Conservation (phyloP, 176 grass and related monocot species). For the Pontederia paniculata region DNA sequence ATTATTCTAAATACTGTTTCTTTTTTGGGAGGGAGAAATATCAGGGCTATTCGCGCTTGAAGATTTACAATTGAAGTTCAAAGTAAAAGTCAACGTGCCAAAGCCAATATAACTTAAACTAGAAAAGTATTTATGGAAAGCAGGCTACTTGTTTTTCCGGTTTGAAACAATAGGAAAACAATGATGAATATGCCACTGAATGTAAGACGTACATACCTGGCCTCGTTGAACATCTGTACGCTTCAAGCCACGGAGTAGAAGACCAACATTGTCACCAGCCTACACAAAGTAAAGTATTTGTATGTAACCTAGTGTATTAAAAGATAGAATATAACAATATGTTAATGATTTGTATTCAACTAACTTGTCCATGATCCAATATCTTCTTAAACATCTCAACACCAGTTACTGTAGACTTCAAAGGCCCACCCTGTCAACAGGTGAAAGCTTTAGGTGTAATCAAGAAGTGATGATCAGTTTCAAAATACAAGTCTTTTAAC, state of each 20-base stretch:
- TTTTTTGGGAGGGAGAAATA: too few species aligned
- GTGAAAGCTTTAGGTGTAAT: neutral
- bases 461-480: constrained; percentile 7
- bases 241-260: constrained; percentile 89
- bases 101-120: neutral
- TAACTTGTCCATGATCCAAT: constrained; percentile 91
- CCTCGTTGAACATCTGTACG: constrained; percentile 86
- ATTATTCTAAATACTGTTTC: too few species aligned
- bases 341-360: neutral
- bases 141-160: too few species aligned
- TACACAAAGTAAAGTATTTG: constrained; percentile 13
- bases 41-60: too few species aligned
- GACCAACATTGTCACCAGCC: constrained; percentile 96
- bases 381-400: constrained; percentile 99
- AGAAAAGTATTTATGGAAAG: too few species aligned
- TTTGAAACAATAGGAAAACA: too few species aligned
- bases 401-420: constrained; percentile 94
- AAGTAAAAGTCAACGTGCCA: neutral
- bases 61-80: neutral
- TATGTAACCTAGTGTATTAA: neutral
- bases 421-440: constrained; percentile 47
- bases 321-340: constrained; percentile 7
- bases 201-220: constrained; percentile 71
- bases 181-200: too few species aligned
- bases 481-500: too few species aligned